phyloP scores from a whole-genome alignment of 768 basidiomycete genomes.

The Phallus indusiatus region DNA sequence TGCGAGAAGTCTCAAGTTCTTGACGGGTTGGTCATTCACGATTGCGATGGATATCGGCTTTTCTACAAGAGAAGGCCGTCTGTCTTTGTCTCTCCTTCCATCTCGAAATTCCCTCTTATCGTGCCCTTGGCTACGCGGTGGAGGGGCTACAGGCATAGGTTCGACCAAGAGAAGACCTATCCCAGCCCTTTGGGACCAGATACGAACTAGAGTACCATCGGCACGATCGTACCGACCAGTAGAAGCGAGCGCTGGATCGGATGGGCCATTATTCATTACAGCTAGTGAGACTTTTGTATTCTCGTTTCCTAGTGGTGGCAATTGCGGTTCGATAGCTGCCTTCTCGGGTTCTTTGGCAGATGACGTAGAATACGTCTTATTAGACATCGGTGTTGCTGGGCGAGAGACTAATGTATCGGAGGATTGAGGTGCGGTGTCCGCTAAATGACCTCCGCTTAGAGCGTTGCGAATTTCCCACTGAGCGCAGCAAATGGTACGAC shows the following conservation, averaged over 20 bases:
- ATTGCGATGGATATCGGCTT: slow-evolving; percentile 72
- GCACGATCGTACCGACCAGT: slow-evolving; percentile 8
- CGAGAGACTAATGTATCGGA: neutral
- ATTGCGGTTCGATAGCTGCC: neutral
- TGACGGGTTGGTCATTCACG: slow-evolving; percentile 70
- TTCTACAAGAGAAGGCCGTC: slow-evolving; percentile 43
- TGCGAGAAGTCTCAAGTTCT: slow-evolving; percentile 69
- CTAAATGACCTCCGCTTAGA: neutral
- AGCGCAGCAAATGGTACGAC: slow-evolving; percentile 75
- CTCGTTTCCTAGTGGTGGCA: slow-evolving; percentile 6
- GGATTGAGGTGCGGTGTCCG: neutral
- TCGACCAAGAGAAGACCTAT: slow-evolving; percentile 48
- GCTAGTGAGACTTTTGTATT: slow-evolving; percentile 54
- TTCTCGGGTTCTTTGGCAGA: slow-evolving; percentile 20
- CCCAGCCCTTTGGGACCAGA: slow-evolving; percentile 60
- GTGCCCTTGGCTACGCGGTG: slow-evolving; percentile 1
- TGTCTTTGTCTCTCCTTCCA: slow-evolving; percentile 1
- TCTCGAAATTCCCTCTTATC: slow-evolving; percentile 3
- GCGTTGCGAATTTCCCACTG: slow-evolving; percentile 62
- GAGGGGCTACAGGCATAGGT: slow-evolving; percentile 20
- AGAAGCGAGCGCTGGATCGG: slow-evolving; percentile 3
- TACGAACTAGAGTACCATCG: slow-evolving; percentile 45
- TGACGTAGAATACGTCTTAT: neutral
- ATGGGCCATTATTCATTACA: slow-evolving; percentile 32
- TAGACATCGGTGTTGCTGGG: neutral